Conservation (phyloP, 116 monocot genomes). For the Posidonia oceanica region DNA sequence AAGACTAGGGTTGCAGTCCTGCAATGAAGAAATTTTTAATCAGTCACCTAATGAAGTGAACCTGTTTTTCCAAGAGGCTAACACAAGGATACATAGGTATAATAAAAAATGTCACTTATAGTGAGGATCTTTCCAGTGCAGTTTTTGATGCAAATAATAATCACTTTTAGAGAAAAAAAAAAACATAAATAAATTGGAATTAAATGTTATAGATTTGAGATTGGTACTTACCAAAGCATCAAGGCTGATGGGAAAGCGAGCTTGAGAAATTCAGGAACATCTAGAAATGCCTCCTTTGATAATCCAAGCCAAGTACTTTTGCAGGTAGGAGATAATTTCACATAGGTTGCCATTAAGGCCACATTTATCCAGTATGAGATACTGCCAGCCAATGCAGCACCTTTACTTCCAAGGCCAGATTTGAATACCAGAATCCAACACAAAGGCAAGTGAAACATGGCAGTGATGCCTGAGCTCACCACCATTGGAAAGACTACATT, state of each 20-base stretch:
- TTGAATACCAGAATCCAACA: conserved; percentile 55
- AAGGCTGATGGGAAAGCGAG: conserved; percentile 25
- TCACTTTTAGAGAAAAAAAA: too few species aligned
- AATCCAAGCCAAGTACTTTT: conserved; percentile 52
- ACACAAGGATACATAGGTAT: too few species aligned
- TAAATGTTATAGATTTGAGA: not conserved
- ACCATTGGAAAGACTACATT: conserved; percentile 43
- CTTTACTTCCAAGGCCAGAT: conserved; percentile 38
- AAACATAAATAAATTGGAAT: not conserved
- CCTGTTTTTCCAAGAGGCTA: too few species aligned
- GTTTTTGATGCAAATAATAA: too few species aligned
- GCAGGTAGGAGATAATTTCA: conserved; percentile 39
- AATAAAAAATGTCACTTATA: too few species aligned
- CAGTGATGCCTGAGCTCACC: conserved; percentile 33
- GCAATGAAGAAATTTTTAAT: too few species aligned
- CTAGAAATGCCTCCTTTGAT: conserved; percentile 22
- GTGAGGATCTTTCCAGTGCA: too few species aligned
- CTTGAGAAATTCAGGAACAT: conserved; percentile 17
- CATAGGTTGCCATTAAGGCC: conserved; percentile 28
- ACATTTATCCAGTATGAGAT: conserved; percentile 54
- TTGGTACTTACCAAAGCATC: conserved; percentile 16
- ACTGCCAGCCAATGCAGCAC: conserved; percentile 31
- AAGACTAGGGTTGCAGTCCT: too few species aligned
- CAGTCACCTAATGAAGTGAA: too few species aligned
- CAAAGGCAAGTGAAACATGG: conserved; percentile 24